Evolutionary conservation across 2,329 filamentous ascomycete genomes (phyloP), one percentile per base, ranked within the genome.

Genomic region (Hypoxylon sp.): DNA sequence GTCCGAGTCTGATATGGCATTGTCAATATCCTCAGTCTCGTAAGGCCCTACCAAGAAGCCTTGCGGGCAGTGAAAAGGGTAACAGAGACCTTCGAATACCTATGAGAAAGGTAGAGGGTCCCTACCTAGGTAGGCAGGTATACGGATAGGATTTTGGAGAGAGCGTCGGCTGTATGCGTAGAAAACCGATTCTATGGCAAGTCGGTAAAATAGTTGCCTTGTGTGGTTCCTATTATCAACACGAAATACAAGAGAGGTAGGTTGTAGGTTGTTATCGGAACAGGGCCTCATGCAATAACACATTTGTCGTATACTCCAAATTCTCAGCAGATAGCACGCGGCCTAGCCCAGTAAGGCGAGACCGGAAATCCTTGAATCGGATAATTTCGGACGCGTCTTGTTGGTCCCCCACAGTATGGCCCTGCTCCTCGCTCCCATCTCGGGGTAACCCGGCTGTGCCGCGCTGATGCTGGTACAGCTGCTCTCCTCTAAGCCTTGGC

Each of bases 381-480:
- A 51, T 41, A 29, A 56, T 60, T 33, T 60, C 60, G 60, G 60
- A 41, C 10, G 11, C 24, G 27, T 21, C 26, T 46, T 29, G 45
- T 49, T 21, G 38, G 23, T 15, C 15, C 5, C 37, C 20, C 21
- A 24, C n/a, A 31, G 27, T 41, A 42, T 62, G 50, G 43, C 48
- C 51, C 52, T 50, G 48, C 48, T 40, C 37, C 26, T n/a, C 48
- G 47, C 37, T 31, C 21, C 17, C 24, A 21, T 35, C 24, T 55
- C 50, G 50, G 55, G 40, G 43, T 24, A 43, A 40, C 31, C 50
- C 50, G 41, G 43, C 20, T 11, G 40, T 20, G 31, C 42, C 55
- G 51, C 37, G 24, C 50, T 48, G 47, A 31, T 17, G 9, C 20
- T 47, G 40, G 13, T 20, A 17, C 13, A 20, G 17, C 38, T 38